Conservation (phyloP, 2,329 filamentous ascomycete genomes). For the Pseudogymnoascus sp. region DNA sequence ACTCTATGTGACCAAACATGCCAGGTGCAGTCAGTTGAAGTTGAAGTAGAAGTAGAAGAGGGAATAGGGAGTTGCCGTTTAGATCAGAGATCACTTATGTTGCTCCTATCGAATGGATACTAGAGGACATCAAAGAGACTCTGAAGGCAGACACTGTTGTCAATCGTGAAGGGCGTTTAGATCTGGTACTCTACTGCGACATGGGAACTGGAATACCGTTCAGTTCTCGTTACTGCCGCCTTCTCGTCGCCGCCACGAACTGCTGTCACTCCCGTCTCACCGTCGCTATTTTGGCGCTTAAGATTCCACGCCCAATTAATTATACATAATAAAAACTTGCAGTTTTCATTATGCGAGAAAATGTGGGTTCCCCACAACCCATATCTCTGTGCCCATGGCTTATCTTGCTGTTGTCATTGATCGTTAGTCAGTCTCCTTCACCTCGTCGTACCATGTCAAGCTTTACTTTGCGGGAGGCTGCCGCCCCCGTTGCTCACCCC, state of each 20-base stretch:
- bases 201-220: background rate
- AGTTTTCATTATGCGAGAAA: background rate
- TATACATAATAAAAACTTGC: background rate
- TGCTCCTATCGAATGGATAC: background rate
- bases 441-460: too few relatives aligned
- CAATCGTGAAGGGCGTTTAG: too few relatives aligned
- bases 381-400: background rate
- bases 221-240: background rate
- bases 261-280: background rate
- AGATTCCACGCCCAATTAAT: too few relatives aligned
- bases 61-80: background rate
- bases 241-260: background rate
- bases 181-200: background rate
- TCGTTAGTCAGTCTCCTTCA: too few relatives aligned
- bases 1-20: too few relatives aligned
- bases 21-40: background rate
- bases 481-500: too few relatives aligned
- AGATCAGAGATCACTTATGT: background rate
- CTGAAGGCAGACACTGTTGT: too few relatives aligned
- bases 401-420: background rate
- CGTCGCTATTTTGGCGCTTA: background rate
- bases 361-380: background rate
- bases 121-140: background rate
- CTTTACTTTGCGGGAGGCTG: too few relatives aligned
- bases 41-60: background rate